A percentile compares a stretch with the other conserved stretches of the same genome.
These are phyloP conservation scores for Thermomucor indicae-seudaticae DNA, from an alignment of 371 early-diverging fungal genomes.

Conservation along the genomic window DNA sequence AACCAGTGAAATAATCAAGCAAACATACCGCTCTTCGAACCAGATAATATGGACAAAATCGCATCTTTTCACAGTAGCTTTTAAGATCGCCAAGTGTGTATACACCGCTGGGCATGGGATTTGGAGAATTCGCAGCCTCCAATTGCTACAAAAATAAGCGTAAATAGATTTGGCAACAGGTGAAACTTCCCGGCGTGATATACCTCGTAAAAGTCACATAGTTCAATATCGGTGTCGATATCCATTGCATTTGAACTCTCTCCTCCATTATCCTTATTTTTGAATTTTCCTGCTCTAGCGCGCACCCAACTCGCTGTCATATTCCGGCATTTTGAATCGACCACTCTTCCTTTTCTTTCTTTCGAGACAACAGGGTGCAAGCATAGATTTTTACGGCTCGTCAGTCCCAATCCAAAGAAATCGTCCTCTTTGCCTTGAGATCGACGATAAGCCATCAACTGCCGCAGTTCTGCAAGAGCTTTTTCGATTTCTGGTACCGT, in stretches of 20 bases:
- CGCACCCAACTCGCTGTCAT: constrained; percentile 96
- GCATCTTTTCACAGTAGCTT: constrained; percentile 67
- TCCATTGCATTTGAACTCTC: constrained; percentile 32
- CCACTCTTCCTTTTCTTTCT: constrained; percentile 81
- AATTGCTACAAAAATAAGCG: constrained; percentile 31
- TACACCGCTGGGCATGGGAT: constrained; percentile 85
- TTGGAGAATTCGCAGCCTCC: constrained; percentile 65
- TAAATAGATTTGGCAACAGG: background rate
- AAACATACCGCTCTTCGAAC: constrained; percentile 75
- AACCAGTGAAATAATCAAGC: background rate
- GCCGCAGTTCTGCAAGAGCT: constrained; percentile 94
- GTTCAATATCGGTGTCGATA: constrained; percentile 46
- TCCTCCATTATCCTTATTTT: constrained; percentile 21
- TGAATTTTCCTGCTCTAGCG: constrained; percentile 54
- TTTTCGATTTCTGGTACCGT: constrained; percentile 99
- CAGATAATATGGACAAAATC: constrained; percentile 96
- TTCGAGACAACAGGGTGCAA: constrained; percentile 84
- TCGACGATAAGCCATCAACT: constrained; percentile 84
- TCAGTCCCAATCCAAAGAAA: constrained; percentile 95
- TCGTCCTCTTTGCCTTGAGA: constrained; percentile 65
- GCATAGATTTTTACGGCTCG: constrained; percentile 96
- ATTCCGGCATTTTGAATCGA: constrained; percentile 90
- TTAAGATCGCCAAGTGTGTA: constrained; percentile 96
- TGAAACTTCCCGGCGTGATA: background rate
- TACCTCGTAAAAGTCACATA: constrained; percentile 86